Conservation (phyloP, 1,139 yeast genomes). For the Diutina mesorugosa region DNA sequence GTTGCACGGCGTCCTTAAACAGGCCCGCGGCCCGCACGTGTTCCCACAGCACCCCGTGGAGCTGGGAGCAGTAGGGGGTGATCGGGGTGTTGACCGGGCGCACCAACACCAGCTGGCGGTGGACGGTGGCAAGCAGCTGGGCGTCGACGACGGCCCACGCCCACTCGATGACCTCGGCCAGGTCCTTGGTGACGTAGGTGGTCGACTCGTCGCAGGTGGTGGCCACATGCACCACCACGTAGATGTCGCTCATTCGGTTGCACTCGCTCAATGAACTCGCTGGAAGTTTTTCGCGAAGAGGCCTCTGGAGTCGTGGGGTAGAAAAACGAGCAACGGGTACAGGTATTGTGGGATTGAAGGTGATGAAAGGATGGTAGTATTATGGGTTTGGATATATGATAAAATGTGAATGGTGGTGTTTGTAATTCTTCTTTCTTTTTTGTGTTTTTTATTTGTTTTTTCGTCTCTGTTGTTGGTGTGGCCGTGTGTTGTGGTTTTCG, state of each 20-base stretch:
- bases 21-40: constrained; percentile 39
- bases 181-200: constrained; percentile 45
- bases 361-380: background rate
- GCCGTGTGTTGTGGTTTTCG: no score
- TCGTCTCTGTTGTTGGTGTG: no score
- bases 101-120: constrained; percentile 33
- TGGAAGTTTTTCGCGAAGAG: background rate
- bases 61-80: constrained; percentile 44
- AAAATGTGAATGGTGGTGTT: no score
- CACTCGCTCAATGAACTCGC: background rate
- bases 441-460: no score
- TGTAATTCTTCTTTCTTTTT: no score
- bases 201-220: constrained; percentile 62
- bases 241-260: constrained; percentile 39
- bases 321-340: background rate
- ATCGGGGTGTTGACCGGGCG: constrained; percentile 60
- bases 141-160: constrained; percentile 48
- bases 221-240: constrained; percentile 49
- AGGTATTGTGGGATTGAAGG: background rate
- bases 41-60: constrained; percentile 51
- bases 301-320: background rate
- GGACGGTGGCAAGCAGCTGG: constrained; percentile 22
- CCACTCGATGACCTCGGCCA: constrained; percentile 53
- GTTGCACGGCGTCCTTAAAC: constrained; percentile 47
- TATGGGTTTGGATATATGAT: no score